Percentiles rank a stretch among this genome's conserved stretches.
Conservation (phyloP, 2,329 filamentous ascomycete species). For the Sporothrix pallida region DNA sequence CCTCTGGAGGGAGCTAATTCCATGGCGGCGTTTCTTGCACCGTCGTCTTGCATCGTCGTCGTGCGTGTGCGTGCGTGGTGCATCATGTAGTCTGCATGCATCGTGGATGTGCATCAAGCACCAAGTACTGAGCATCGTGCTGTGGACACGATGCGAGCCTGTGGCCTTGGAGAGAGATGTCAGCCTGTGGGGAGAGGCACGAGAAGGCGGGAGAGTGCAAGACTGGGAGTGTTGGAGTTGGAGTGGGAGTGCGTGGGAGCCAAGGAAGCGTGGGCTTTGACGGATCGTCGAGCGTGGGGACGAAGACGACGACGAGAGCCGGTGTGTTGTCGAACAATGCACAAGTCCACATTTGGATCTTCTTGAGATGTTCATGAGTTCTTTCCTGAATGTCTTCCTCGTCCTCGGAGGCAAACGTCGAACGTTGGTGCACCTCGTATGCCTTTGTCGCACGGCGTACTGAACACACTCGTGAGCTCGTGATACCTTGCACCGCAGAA, state of each 20-base stretch:
- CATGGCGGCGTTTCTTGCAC: not conserved
- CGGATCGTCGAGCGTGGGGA: too few species aligned
- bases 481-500: slow-evolving; percentile 28
- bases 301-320: too few species aligned
- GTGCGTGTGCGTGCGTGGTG: slow-evolving; percentile 5
- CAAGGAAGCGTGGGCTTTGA: too few species aligned
- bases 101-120: not conserved
- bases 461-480: not conserved
- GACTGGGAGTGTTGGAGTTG: too few species aligned
- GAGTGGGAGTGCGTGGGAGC: not conserved
- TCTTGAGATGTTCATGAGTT: not conserved
- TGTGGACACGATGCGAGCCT: slow-evolving; percentile 12
- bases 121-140: not conserved
- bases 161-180: slow-evolving; percentile 13
- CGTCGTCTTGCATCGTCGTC: slow-evolving; percentile 7
- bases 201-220: not conserved
- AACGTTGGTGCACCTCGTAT: not conserved
- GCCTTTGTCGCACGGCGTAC: not conserved
- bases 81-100: slow-evolving; percentile 6
- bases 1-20: not conserved
- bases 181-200: slow-evolving; percentile 2
- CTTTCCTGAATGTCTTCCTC: too few species aligned
- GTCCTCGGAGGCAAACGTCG: not conserved
- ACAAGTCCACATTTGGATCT: slow-evolving; percentile 3
- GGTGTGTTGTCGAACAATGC: not conserved